Evolutionary conservation across 1,284 basidiomycete species (phyloP), one percentile per base, ranked within the genome.

Genomic region (Boletus mariae): DNA sequence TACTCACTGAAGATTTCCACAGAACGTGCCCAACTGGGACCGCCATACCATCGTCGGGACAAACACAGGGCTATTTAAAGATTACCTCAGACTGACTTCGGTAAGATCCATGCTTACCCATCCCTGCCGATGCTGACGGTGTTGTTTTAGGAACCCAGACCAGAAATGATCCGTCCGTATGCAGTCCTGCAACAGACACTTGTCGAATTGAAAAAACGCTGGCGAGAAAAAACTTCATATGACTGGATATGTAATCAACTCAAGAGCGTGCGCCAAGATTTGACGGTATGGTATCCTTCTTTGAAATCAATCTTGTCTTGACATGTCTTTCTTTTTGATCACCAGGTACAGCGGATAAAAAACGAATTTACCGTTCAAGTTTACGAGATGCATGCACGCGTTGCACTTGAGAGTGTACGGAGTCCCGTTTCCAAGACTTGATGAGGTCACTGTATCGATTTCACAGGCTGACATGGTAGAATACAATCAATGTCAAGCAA

Each of bases 1-100:
- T 51, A 37, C 50, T 49, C 47, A 56, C 51, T 42, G 34, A 63
- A 28, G 25, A 45, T 47, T 34, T 32, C 52, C 11, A 20, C 65
- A 95, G 94, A 95, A 96, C 64, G 94, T 97, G 10, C 88, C 95
- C 54, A 90, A 97, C 70, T 99, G 97, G 97, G 96, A 99, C 75
- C 84, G 85, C 51, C 80, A 88, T 71, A 98, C 95, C 4, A 98
- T 99, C 63, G 92, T 97, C 47, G 97, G 97, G 50, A 94, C 90
- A 26, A 91, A 82, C 48, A 81, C 80, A 59, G 90, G 91, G 62
- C 76, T 97, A 26, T 98, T 98, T 77, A 99, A 99, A 75, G 90
- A 94, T 55, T 99, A 98, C 71, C 76, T 99, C 26, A 87, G 97
- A 35, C 75, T 99, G 55, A 99, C 97, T 46, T 92, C 92, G 57